Base-by-base conservation (phyloP, 495 filamentous ascomycete genomes). In the Penicillium lagena region DNA sequence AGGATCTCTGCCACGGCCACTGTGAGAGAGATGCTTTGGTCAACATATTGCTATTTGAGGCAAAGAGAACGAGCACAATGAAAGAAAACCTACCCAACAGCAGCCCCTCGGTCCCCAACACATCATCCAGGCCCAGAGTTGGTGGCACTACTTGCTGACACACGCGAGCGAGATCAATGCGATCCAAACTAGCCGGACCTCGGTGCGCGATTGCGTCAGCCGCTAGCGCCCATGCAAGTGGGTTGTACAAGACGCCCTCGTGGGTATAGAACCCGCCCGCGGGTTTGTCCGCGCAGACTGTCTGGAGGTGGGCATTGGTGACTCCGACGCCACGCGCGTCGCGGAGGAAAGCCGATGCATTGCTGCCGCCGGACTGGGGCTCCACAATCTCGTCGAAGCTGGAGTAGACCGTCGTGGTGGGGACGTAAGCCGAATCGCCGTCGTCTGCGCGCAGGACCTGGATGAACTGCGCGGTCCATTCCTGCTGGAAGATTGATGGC, bases 391-490 rank as follows among this genome's bases (percentile, higher is more conserved):
- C 54, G 59, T 77, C 71, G 29, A 58, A 55, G 34, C 54, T 47
- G 10, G 62, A 65, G 56, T 70, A 77, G 11, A 76, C 39, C 1
- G 56, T 73, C 1, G 75, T 77, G 1, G 73, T 76, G 7, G 73
- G 72, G 8, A 76, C 68, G 40, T 75, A 76, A 7, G 73, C 68
- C 1, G 66, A 65, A 39, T 76, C 72, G 7, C 74, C 71, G 14
- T 58, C 64, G 28, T 66, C 52, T 4, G 29, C 31, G 10, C 73
- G 50, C 9, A 75, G 51, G 0, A 55, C 62, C 15, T 42, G 46
- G 38, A 74, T 58, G 52, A 71, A 72, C 10, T 61, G 53, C 8
- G 59, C 55, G 12, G 66, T 58, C 46, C 64, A 70, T n/a, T 56
- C 49, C 47, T 78, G 73, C 50, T 75, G 70, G 11, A 67, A 51